Conservation (phyloP, 2,329 filamentous ascomycete genomes). For the Alternaria incomplexa region DNA sequence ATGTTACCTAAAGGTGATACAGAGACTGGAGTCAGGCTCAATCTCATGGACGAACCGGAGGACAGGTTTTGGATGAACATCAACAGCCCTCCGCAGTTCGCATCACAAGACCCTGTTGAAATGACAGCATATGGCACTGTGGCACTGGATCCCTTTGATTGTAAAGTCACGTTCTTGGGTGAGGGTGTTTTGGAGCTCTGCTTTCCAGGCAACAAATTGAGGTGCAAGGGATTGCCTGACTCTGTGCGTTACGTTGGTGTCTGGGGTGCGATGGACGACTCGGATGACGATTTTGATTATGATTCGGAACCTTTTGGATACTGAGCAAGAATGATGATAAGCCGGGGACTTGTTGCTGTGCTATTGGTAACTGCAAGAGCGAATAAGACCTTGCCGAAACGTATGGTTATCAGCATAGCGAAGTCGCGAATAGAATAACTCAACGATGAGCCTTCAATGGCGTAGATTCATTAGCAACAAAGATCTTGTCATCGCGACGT, state of each 20-base stretch:
- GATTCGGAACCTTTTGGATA: neutral
- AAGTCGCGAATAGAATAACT: neutral
- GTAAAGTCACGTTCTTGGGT: neutral
- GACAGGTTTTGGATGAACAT: neutral
- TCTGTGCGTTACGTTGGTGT: neutral
- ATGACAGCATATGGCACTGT: neutral
- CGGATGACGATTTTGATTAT: neutral
- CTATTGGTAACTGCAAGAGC: neutral
- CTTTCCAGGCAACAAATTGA: neutral
- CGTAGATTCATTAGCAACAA: neutral
- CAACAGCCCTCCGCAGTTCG: neutral
- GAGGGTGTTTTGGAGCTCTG: neutral
- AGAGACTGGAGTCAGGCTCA: neutral
- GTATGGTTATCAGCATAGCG: neutral
- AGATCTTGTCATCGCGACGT: neutral
- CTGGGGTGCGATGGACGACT: neutral
- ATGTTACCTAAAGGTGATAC: neutral
- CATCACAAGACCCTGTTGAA: neutral
- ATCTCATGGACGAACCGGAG: neutral
- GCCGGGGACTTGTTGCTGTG: neutral
- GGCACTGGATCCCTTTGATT: neutral
- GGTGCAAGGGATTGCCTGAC: neutral
- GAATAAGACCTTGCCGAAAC: neutral
- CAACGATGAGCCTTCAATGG: neutral
- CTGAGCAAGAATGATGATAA: neutral